Evolutionary conservation across 2,329 filamentous ascomycete genomes (phyloP).

Genomic region (Xylariaceae sp.): DNA sequence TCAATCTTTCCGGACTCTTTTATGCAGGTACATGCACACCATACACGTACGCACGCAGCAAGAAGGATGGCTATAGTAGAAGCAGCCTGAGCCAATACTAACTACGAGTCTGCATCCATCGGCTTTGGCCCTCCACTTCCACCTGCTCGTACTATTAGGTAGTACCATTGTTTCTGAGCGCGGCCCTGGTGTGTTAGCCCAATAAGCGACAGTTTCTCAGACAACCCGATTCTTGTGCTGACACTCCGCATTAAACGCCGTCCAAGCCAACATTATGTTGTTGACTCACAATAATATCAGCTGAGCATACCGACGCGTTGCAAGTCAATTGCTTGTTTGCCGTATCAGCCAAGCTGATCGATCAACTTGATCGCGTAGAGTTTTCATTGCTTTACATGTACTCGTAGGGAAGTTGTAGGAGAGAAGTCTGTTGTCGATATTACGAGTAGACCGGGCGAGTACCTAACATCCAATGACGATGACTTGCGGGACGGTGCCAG

Average conservation of each 20-base stretch:
- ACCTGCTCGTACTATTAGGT: background rate
- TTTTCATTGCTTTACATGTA: background rate
- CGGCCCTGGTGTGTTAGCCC: background rate
- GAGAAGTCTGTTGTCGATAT: too few relatives aligned
- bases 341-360: constrained; percentile 17
- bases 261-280: constrained; percentile 1
- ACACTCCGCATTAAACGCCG: constrained; percentile 15
- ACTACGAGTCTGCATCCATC: background rate
- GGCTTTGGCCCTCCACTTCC: background rate
- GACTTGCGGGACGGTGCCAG: too few relatives aligned
- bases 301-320: constrained; percentile 3
- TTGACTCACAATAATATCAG: constrained; percentile 3
- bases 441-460: too few relatives aligned
- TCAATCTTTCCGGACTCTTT: background rate
- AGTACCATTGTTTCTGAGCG: background rate
- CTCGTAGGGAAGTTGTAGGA: too few relatives aligned
- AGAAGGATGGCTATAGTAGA: background rate
- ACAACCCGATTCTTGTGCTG: constrained; percentile 8
- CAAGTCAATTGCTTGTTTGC: constrained; percentile 9
- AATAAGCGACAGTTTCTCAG: background rate
- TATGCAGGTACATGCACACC: background rate
- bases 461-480: too few relatives aligned
- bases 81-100: background rate
- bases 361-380: background rate
- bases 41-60: background rate